Conservation (phyloP, 2,329 filamentous ascomycete species). For the Fusarium solani-melongenae region DNA sequence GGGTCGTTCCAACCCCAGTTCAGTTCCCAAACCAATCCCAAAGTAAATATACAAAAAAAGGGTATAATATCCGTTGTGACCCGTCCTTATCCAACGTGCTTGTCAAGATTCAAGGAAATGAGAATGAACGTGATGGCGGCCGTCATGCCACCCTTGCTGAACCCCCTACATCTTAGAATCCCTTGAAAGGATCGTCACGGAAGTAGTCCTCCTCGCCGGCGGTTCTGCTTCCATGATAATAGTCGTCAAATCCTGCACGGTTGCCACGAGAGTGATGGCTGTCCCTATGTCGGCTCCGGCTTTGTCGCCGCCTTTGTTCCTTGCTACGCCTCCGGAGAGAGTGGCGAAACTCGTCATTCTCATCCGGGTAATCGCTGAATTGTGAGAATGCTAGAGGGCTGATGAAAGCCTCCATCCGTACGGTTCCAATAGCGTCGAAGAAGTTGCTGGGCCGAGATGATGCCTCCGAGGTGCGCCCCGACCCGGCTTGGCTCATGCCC, state of each 20-base stretch:
- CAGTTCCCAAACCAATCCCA: slow-evolving; percentile 13
- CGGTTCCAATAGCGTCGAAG: slow-evolving; percentile 89
- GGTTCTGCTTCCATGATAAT: slow-evolving; percentile 58
- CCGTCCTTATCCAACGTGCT: slow-evolving; percentile 16
- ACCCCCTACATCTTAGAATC: slow-evolving; percentile 58
- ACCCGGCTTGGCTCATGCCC: slow-evolving; percentile 58
- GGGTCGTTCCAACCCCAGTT: slow-evolving; percentile 1
- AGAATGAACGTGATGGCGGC: slow-evolving; percentile 21
- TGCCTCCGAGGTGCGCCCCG: slow-evolving; percentile 66
- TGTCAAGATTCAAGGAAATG: slow-evolving; percentile 23
- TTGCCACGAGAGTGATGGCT: slow-evolving; percentile 60
- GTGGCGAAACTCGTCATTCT: slow-evolving; percentile 62
- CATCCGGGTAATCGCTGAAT: slow-evolving; percentile 59
- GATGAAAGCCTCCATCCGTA: slow-evolving; percentile 98
- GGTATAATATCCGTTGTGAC: slow-evolving; percentile 35
- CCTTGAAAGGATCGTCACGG: slow-evolving; percentile 70
- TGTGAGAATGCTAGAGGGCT: slow-evolving; percentile 66
- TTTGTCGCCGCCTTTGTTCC: slow-evolving; percentile 63
- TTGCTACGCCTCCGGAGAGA: slow-evolving; percentile 65
- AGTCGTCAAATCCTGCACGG: slow-evolving; percentile 58
- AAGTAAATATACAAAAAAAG: slow-evolving; percentile 40
- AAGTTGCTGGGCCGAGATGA: slow-evolving; percentile 70
- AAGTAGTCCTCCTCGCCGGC: slow-evolving; percentile 67
- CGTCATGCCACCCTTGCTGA: slow-evolving; percentile 12
- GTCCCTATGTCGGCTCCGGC: slow-evolving; percentile 65